Evolutionary conservation across 371 early-diverging fungal genomes (phyloP).

Genomic region (Mucor piriformis): DNA sequence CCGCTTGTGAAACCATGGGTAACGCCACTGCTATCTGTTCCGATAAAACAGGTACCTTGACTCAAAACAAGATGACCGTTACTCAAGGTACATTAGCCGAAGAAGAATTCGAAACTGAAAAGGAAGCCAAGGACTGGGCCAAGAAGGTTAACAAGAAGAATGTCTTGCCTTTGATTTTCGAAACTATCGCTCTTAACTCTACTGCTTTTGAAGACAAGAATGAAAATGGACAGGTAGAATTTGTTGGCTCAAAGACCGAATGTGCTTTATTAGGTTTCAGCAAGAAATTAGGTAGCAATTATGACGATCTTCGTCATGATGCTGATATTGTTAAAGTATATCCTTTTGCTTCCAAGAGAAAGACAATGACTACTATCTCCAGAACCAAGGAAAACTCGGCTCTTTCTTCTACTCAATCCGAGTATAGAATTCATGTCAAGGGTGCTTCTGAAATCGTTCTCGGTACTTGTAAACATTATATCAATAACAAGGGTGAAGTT

Average conservation of each 20-base stretch:
- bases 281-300: constrained; percentile 65
- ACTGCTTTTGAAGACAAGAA: constrained; percentile 87
- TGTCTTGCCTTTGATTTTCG: constrained; percentile 48
- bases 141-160: constrained; percentile 31
- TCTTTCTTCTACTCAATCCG: constrained; percentile 29
- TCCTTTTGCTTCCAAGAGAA: constrained; percentile 84
- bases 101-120: constrained; percentile 38
- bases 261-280: constrained; percentile 83
- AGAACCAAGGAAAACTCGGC: constrained; percentile 41
- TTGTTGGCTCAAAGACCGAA: constrained; percentile 94
- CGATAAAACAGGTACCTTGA: constrained; percentile 97
- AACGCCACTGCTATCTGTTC: constrained; percentile 96
- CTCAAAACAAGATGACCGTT: constrained; percentile 95
- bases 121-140: constrained; percentile 37
- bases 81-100: constrained; percentile 69
- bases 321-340: constrained; percentile 57
- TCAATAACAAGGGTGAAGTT: constrained; percentile 57
- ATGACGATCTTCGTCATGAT: constrained; percentile 63
- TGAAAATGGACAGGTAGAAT: constrained; percentile 69
- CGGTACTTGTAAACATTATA: constrained; percentile 59
- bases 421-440: constrained; percentile 71
- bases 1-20: constrained; percentile 98
- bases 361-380: constrained; percentile 78
- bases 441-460: constrained; percentile 90
- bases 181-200: constrained; percentile 84